Conservation (phyloP, 768 basidiomycete species). For the Leucocoprinus leucothites region DNA sequence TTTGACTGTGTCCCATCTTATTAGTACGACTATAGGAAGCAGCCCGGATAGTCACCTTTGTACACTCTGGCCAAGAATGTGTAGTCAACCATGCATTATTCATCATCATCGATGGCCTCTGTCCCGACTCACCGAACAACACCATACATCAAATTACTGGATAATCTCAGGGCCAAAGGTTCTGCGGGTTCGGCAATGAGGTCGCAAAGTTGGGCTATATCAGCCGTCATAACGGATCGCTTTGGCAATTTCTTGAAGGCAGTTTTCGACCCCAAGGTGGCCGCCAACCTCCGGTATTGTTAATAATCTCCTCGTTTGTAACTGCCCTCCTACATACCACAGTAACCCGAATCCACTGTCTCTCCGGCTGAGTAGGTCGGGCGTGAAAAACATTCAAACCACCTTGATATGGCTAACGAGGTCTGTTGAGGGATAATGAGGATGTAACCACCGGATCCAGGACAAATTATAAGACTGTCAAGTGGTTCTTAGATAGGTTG, state of each 20-base stretch:
- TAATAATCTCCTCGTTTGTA: background rate
- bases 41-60: conserved; percentile 31
- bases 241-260: conserved; percentile 80
- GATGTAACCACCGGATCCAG: background rate
- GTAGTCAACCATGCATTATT: no score
- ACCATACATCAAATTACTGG: conserved; percentile 87
- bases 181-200: conserved; percentile 82
- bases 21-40: background rate
- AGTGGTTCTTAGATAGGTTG: background rate
- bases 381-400: conserved; percentile 79
- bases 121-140: conserved; percentile 63
- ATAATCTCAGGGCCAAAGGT: conserved; percentile 81
- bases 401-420: conserved; percentile 1
- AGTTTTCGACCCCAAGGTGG: conserved; percentile 87
- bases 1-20: conserved; percentile 49
- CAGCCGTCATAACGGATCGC: conserved; percentile 79
- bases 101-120: background rate
- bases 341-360: conserved; percentile 90
- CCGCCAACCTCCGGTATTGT: conserved; percentile 67
- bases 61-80: conserved; percentile 29
- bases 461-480: no score
- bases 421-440: background rate
- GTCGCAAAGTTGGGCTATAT: conserved; percentile 77
- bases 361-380: conserved; percentile 74
- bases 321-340: conserved; percentile 44